Conservation (phyloP, 2,329 filamentous ascomycete genomes). For the Allantophomopsis lycopodina region DNA sequence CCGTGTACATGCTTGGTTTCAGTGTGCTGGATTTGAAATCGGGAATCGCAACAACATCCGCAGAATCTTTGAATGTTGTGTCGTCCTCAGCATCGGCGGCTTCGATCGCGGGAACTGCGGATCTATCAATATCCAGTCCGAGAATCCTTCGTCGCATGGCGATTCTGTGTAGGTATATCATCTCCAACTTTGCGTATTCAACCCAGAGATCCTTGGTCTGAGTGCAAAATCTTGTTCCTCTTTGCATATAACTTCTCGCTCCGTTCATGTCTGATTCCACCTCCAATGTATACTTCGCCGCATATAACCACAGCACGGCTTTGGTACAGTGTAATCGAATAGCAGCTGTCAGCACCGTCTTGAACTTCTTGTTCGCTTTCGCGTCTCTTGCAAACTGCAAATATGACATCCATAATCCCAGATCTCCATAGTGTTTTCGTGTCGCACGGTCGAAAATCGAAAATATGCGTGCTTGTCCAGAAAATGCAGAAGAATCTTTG, state of each 20-base stretch:
- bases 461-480: conserved; percentile 72
- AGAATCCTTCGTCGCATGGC: conserved; percentile 57
- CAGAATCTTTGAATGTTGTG: conserved; percentile 21
- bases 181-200: conserved; percentile 82
- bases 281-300: conserved; percentile 68
- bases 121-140: conserved; percentile 37
- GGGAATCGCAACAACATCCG: conserved; percentile 38
- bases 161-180: conserved; percentile 80
- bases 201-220: conserved; percentile 64
- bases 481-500: conserved; percentile 48
- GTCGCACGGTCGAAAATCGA: conserved; percentile 81
- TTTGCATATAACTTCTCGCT: conserved; percentile 74
- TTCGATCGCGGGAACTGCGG: conserved; percentile 24
- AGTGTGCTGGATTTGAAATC: conserved; percentile 24
- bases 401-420: conserved; percentile 81
- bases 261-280: conserved; percentile 75
- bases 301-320: conserved; percentile 69
- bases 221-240: conserved; percentile 82
- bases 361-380: conserved; percentile 53
- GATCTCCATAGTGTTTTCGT: conserved; percentile 67
- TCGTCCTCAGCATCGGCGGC: conserved; percentile 29
- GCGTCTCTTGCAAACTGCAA: conserved; percentile 65
- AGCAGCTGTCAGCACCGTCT: conserved; percentile 49
- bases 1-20: conserved; percentile 30
- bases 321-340: conserved; percentile 79